A percentile compares a stretch with the other conserved stretches of the same genome.
Conservation (phyloP, 352 stramenopile species). For the Phytophthora sansomeana region DNA sequence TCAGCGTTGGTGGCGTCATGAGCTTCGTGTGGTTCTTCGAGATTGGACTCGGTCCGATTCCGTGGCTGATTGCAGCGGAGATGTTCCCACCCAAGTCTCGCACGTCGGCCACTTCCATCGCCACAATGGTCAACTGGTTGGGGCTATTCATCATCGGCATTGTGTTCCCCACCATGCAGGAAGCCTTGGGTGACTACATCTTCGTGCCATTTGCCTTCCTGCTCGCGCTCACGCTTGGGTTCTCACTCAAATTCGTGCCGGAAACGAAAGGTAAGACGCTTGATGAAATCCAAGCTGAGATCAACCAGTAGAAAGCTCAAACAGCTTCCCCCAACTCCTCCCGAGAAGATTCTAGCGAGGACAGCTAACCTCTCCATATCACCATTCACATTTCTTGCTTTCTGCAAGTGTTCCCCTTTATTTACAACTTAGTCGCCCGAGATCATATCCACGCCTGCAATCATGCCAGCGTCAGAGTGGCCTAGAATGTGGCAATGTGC, state of each 20-base stretch:
- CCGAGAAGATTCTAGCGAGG: background rate
- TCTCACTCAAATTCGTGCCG: constrained; percentile 83
- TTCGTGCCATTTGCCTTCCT: constrained; percentile 91
- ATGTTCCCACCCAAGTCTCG: constrained; percentile 96
- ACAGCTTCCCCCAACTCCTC: constrained; percentile 1
- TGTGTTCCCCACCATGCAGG: constrained; percentile 92
- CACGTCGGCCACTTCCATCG: constrained; percentile 89
- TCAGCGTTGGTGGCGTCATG: constrained; percentile 69
- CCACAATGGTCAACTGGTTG: constrained; percentile 95
- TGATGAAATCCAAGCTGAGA: constrained; percentile 66
- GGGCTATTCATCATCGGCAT: constrained; percentile 96
- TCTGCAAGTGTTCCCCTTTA: background rate
- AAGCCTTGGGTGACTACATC: constrained; percentile 78
- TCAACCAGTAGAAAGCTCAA: constrained; percentile 29
- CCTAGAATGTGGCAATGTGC: constrained; percentile 86
- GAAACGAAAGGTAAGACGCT: constrained; percentile 92
- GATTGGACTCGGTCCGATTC: constrained; percentile 90
- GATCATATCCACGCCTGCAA: constrained; percentile 64
- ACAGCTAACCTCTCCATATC: constrained; percentile 2
- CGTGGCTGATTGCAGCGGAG: constrained; percentile 96
- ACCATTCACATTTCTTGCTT: constrained; percentile 2
- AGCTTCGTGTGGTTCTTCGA: constrained; percentile 83
- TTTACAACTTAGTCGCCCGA: constrained; percentile 29
- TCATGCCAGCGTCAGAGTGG: constrained; percentile 87
- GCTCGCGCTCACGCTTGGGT: constrained; percentile 74